phyloP scores from a whole-genome alignment of 371 early-diverging fungal genomes.

The Mortierella sp. region DNA sequence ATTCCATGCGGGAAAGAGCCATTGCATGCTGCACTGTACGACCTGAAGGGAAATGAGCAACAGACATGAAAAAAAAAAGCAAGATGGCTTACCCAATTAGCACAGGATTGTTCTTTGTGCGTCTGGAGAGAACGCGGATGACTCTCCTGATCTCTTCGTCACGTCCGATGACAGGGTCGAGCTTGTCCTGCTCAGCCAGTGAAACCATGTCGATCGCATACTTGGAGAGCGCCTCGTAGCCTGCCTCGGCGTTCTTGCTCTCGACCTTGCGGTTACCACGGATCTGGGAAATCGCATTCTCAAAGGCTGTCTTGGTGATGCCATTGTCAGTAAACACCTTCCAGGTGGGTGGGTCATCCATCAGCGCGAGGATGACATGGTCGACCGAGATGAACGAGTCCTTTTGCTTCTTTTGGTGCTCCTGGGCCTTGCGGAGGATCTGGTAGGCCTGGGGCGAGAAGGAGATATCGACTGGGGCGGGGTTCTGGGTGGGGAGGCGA shows the following conservation, averaged over 20 bases:
- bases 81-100: constrained; percentile 76
- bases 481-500: constrained; percentile 88
- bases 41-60: neutral
- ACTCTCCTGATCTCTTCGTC: constrained; percentile 89
- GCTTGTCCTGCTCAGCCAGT: constrained; percentile 82
- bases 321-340: constrained; percentile 81
- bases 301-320: constrained; percentile 78
- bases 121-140: constrained; percentile 83
- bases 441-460: constrained; percentile 75
- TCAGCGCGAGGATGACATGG: constrained; percentile 87
- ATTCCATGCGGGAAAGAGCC: neutral
- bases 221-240: constrained; percentile 89
- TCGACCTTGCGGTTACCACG: constrained; percentile 91
- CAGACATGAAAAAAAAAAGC: neutral
- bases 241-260: constrained; percentile 88
- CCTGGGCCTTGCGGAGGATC: constrained; percentile 78
- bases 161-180: constrained; percentile 93
- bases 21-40: neutral
- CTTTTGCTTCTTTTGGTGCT: constrained; percentile 84
- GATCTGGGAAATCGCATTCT: constrained; percentile 84
- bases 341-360: constrained; percentile 74
- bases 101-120: constrained; percentile 97
- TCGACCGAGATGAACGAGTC: constrained; percentile 93
- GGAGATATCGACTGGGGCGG: constrained; percentile 84
- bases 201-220: constrained; percentile 93